Conservation (phyloP, 441 rosid genomes). For the Brassica hybrid region DNA sequence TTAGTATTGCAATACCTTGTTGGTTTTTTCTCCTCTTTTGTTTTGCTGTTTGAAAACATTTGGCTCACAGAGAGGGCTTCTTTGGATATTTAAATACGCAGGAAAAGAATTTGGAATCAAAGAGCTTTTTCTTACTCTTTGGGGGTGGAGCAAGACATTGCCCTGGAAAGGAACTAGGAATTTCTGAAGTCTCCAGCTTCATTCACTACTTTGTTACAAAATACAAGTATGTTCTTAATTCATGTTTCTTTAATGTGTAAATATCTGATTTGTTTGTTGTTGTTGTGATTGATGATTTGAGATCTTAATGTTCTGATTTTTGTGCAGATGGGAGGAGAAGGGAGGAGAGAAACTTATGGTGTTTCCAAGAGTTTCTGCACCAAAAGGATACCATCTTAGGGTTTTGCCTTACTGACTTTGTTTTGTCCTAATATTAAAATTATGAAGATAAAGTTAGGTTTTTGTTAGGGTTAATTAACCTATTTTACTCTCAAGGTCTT, state of each 20-base stretch:
- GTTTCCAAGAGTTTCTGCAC: conserved; percentile 96
- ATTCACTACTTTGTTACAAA: conserved; percentile 84
- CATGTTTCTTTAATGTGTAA: not conserved
- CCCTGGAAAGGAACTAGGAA: conserved; percentile 92
- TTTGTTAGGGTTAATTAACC: conserved; percentile 32
- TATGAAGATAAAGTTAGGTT: no score
- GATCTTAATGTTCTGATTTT: conserved; percentile 9
- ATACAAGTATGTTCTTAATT: conserved; percentile 56
- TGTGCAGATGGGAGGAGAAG: conserved; percentile 90
- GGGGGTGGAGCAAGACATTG: conserved; percentile 91
- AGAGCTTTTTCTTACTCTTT: conserved; percentile 61
- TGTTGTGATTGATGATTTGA: conserved; percentile 8
- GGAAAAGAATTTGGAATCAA: conserved; percentile 71
- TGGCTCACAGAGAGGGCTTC: conserved; percentile 10
- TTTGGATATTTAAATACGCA: conserved; percentile 32
- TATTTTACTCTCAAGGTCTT: conserved; percentile 35
- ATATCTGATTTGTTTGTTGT: conserved; percentile 6
- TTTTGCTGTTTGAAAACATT: conserved; percentile 11
- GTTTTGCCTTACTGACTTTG: conserved; percentile 55
- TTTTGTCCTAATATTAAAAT: conserved; percentile 26
- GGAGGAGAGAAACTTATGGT: conserved; percentile 73
- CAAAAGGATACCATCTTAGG: conserved; percentile 74
- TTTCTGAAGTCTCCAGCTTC: conserved; percentile 78
- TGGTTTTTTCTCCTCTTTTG: not conserved
- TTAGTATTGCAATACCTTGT: conserved; percentile 33